Percentiles rank a stretch among this genome's conserved stretches.
phyloP scores from a whole-genome alignment of 2,329 filamentous ascomycete genomes.

The Coniochaeta ligniaria region DNA sequence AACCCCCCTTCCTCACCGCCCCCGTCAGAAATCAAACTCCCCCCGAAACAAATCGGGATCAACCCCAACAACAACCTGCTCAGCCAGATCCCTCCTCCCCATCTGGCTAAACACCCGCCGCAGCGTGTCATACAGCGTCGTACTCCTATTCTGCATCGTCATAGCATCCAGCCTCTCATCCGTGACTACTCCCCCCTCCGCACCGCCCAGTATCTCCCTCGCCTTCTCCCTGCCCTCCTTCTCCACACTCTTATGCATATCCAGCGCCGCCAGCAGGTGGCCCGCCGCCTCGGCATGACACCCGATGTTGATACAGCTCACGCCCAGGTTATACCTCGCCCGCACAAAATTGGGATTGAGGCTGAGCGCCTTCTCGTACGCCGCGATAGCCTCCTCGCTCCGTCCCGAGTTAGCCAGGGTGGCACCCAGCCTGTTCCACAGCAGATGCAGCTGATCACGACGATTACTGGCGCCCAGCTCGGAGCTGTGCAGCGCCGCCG shows the following conservation, averaged over 20 bases:
- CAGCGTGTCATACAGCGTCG: conserved; percentile 92
- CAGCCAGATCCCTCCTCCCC: conserved; percentile 79
- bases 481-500: conserved; percentile 76
- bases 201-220: conserved; percentile 66
- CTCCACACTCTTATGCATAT: conserved; percentile 94
- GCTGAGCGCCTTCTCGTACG: conserved; percentile 86
- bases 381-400: conserved; percentile 91
- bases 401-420: conserved; percentile 93
- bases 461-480: conserved; percentile 81
- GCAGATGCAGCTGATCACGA: conserved; percentile 78
- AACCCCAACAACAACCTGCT: conserved; percentile 82
- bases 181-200: conserved; percentile 31
- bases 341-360: conserved; percentile 95
- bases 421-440: conserved; percentile 95
- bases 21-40: conserved; percentile 73
- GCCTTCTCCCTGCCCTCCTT: conserved; percentile 76
- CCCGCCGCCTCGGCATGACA: conserved; percentile 90
- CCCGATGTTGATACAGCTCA: conserved; percentile 95
- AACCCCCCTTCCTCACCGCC: conserved; percentile 6
- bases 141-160: conserved; percentile 92
- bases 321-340: conserved; percentile 92
- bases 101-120: conserved; percentile 94
- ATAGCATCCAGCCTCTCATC: conserved; percentile 79
- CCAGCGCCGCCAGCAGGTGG: conserved; percentile 83
- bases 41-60: conserved; percentile 83